phyloP scores from a whole-genome alignment of 192 early-diverging fungal genomes.

The Coemansia sp. region DNA sequence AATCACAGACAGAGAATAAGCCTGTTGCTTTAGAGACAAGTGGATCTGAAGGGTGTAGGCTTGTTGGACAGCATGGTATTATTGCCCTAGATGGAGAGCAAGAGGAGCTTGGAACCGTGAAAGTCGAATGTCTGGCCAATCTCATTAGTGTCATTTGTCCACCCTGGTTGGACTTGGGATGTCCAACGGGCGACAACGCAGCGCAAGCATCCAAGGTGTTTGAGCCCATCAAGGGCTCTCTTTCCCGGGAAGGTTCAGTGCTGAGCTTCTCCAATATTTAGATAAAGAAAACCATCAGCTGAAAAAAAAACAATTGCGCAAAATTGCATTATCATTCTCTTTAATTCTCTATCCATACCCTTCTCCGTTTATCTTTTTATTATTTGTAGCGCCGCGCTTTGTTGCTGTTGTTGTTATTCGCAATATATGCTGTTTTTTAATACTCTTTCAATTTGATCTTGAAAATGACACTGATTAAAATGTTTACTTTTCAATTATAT shows the following conservation, averaged over 20 bases:
- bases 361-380: background rate
- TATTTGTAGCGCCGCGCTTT: too few relatives aligned
- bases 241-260: slow-evolving; percentile 37
- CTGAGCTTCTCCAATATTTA: slow-evolving; percentile 27
- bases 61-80: slow-evolving; percentile 44
- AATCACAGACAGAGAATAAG: too few relatives aligned
- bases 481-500: background rate
- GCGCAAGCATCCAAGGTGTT: slow-evolving; percentile 15
- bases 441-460: too few relatives aligned
- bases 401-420: too few relatives aligned
- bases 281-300: too few relatives aligned
- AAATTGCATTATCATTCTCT: background rate
- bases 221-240: slow-evolving; percentile 29
- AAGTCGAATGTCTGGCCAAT: slow-evolving; percentile 45
- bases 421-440: too few relatives aligned
- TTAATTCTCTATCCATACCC: background rate
- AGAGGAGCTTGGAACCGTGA: slow-evolving; percentile 44
- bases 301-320: background rate
- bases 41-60: too few relatives aligned
- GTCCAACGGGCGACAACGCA: too few relatives aligned
- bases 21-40: too few relatives aligned
- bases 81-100: slow-evolving; percentile 51
- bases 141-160: slow-evolving; percentile 34
- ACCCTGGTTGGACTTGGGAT: slow-evolving; percentile 48
- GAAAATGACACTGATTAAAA: background rate